These are phyloP conservation scores for Sapria himalayana DNA, from an alignment of 345 rosid species.

Conservation along the genomic window DNA sequence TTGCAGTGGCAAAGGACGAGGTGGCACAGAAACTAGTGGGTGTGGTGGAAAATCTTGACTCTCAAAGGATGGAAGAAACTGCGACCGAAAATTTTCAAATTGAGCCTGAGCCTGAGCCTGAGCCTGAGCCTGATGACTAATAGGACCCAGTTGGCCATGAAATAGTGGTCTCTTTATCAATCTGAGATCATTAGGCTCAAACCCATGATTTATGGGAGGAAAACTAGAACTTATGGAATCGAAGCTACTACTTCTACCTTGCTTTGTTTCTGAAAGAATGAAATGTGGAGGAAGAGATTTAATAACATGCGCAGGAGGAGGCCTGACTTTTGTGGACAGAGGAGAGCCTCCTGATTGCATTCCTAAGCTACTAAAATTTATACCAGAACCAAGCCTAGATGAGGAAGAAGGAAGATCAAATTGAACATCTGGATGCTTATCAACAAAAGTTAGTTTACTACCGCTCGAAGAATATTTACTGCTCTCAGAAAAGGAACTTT, in stretches of 20 bases:
- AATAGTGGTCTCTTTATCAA: slow-evolving; percentile 14
- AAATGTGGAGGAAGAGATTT: slow-evolving; percentile 32
- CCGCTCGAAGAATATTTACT: slow-evolving; percentile 20
- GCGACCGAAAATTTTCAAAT: slow-evolving; percentile 23
- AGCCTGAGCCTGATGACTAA: slow-evolving; percentile 24
- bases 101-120: slow-evolving; percentile 33
- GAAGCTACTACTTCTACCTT: slow-evolving; percentile 17
- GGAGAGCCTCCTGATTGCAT: too few species aligned
- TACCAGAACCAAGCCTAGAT: slow-evolving; percentile 20
- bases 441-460: slow-evolving; percentile 20
- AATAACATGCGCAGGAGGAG: slow-evolving; percentile 28
- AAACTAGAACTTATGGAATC: slow-evolving; percentile 26
- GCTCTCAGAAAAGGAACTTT: slow-evolving; percentile 20
- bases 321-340: slow-evolving; percentile 32
- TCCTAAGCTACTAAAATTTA: too few species aligned
- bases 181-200: slow-evolving; percentile 21
- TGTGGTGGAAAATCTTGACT: slow-evolving; percentile 20
- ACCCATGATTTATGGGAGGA: slow-evolving; percentile 20
- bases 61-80: slow-evolving; percentile 19
- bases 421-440: slow-evolving; percentile 10
- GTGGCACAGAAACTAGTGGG: slow-evolving; percentile 20
- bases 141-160: slow-evolving; percentile 10
- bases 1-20: slow-evolving; percentile 20
- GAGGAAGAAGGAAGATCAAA: slow-evolving; percentile 18
- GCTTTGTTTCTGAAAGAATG: slow-evolving; percentile 20